Base-by-base conservation (phyloP, 306 rosid species). In the Medicago ruthenica region DNA sequence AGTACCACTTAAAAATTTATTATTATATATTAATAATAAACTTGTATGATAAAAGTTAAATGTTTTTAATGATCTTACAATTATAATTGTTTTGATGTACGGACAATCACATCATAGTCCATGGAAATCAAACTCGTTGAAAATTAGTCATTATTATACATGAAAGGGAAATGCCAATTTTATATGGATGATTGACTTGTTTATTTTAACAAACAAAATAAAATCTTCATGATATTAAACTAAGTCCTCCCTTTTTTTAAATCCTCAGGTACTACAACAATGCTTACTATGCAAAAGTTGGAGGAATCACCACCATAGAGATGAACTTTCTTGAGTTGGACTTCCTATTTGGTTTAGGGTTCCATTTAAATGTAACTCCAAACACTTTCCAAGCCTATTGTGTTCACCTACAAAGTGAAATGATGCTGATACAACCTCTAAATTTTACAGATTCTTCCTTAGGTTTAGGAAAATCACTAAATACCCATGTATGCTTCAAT, bases 251-350 rank as follows among this genome's bases (percentile, higher is more conserved):
- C 0, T 42, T 45, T 45, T 12, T 58, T 27, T 18, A 34, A 59
- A 71, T 62, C 16, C 36, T 76, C 83, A 95, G 99, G 86, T 95
- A 83, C 85, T 92, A 95, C 84, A 95, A 92, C 88, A 95, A 95
- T 81, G 99, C 98, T 11, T 95, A 89, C 85, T 95, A 88, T 86
- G 99, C 99, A 82, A 95, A 90, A 88, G 92, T 95, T 55, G 99
- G 99, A 82, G 98, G 99, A 70, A 92, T 95, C 61, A 92, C 96
- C 79, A 95, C 93, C 63, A 70, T 60, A 34, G 99, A 95, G 84
- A 95, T 95, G 92, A 95, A 95, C 69, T 89, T 89, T 84, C 97
- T 95, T 57, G 99, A 96, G 67, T 84, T 96, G 82, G 99, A 96
- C 54, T 92, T 96, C 64, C 71, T 96, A 53, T 96, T 96, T 87